These are phyloP conservation scores for Hymenoscyphus scutula DNA, from an alignment of 2,329 filamentous ascomycete genomes.

Conservation along the genomic window DNA sequence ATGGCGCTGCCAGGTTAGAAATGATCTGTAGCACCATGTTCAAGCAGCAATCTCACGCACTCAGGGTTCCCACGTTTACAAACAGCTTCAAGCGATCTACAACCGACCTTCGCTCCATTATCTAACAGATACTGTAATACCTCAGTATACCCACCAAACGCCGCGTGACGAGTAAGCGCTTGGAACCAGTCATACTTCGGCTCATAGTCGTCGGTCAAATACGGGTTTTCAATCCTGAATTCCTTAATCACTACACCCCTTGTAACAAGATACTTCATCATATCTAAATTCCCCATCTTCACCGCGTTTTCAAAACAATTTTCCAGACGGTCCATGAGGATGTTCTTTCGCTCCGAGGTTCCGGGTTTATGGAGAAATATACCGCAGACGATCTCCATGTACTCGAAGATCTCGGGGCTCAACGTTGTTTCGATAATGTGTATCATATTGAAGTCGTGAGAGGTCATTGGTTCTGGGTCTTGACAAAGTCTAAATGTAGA, in stretches of 20 bases:
- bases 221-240: background rate
- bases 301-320: background rate
- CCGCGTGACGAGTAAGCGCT: background rate
- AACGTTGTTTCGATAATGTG: background rate
- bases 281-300: background rate
- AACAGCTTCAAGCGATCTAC: conserved; percentile 4
- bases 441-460: background rate
- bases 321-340: background rate
- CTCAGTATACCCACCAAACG: conserved; percentile 3
- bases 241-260: conserved; percentile 1
- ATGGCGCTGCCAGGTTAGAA: background rate
- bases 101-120: conserved; percentile 1
- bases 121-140: background rate
- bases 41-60: conserved; percentile 5
- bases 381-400: background rate
- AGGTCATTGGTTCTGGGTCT: background rate
- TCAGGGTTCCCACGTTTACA: background rate
- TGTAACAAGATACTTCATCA: conserved; percentile 1
- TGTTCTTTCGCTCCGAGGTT: background rate
- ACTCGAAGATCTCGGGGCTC: conserved; percentile 3
- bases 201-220: background rate
- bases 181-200: background rate
- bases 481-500: background rate
- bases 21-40: background rate
- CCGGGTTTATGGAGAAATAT: background rate